phyloP scores from a whole-genome alignment of 2,329 filamentous ascomycete genomes.

The Sarocladiaceae sp. region DNA sequence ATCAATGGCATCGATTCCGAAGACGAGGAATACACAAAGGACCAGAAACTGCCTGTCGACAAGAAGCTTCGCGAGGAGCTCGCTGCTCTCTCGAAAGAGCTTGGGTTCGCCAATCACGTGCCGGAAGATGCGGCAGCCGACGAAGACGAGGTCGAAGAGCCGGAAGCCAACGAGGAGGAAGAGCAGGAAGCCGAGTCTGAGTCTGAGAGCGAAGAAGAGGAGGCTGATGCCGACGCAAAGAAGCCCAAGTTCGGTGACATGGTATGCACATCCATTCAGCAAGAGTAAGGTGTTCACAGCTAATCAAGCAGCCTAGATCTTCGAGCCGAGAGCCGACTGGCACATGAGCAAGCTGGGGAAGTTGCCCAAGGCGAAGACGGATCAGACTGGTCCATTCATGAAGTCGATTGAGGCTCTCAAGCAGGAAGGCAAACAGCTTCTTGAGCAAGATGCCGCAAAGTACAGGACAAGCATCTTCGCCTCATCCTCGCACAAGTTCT shows the following conservation, averaged over 20 bases:
- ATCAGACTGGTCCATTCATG: constrained; percentile 37
- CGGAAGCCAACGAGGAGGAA: constrained; percentile 24
- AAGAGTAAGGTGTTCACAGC: constrained; percentile 25
- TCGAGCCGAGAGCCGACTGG: constrained; percentile 54
- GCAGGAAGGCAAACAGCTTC: constrained; percentile 63
- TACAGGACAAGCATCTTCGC: constrained; percentile 71
- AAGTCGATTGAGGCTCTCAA: constrained; percentile 48
- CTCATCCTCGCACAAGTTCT: constrained; percentile 88
- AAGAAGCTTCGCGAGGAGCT: constrained; percentile 32
- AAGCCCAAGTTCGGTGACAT: constrained; percentile 20
- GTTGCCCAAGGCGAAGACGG: constrained; percentile 38
- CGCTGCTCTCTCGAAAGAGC: constrained; percentile 30
- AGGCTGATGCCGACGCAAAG: constrained; percentile 21
- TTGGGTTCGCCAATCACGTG: constrained; percentile 28
- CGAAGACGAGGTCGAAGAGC: constrained; percentile 30
- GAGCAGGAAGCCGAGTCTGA: constrained; percentile 24
- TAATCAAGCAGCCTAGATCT: constrained; percentile 37
- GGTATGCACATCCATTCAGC: constrained; percentile 28
- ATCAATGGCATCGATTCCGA: constrained; percentile 46
- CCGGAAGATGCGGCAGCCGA: constrained; percentile 31
- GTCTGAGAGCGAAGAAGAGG: constrained; percentile 22
- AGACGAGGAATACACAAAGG: constrained; percentile 28
- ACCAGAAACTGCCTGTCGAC: constrained; percentile 30
- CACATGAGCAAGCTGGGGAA: constrained; percentile 37
- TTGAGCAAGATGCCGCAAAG: constrained; percentile 69